Evolutionary conservation across 1,139 yeast species (phyloP), one percentile per base, ranked within the genome.

Genomic region (Pichia sp.): DNA sequence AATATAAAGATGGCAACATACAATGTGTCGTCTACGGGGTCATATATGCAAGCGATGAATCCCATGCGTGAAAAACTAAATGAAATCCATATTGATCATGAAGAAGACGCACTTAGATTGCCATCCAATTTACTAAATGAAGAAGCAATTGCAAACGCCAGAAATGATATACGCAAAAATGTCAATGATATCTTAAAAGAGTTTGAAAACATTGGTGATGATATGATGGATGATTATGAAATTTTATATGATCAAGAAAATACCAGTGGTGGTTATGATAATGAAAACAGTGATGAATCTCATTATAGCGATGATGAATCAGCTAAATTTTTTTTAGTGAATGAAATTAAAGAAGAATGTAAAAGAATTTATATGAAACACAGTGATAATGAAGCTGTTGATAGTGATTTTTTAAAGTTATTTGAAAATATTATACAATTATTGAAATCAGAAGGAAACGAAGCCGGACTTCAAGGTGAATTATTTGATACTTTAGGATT

Each of bases 401-500:
- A 36, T 24, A 36, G 28, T 34, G 38, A 39, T 6, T 49, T 47
- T 3, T 46, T 53, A 22, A 54, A 53, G 1, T 51, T 69, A 8
- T 46, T 65, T 25, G 60, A 64, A 11, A 60, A 60, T 31, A 55
- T 70, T 3, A 45, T 64, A 4, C 52, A 55, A 11, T 49, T 57
- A 1, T 47, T 74, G 9, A 54, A 55, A 16, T 52, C 59, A 1
- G 64, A 70, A 31, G 59, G 64, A 7, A 59, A 71, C 31, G 87
- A 81, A 44, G 84, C 80, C 41, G 84, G 79, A 40, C 62, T 82
- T 11, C 92, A 85, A 55, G 78, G 83, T 7, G 61, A 73, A 1
- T 64, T 92, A 33, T 80, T 87, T 51, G 96, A 89, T 58, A 71
- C 86, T 10, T 64, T 92, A 4, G 97, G 98, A 0, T 84, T 80